These are phyloP conservation scores for Nitzschia sp. DNA, from an alignment of 108 stramenopile species.

Conservation along the genomic window DNA sequence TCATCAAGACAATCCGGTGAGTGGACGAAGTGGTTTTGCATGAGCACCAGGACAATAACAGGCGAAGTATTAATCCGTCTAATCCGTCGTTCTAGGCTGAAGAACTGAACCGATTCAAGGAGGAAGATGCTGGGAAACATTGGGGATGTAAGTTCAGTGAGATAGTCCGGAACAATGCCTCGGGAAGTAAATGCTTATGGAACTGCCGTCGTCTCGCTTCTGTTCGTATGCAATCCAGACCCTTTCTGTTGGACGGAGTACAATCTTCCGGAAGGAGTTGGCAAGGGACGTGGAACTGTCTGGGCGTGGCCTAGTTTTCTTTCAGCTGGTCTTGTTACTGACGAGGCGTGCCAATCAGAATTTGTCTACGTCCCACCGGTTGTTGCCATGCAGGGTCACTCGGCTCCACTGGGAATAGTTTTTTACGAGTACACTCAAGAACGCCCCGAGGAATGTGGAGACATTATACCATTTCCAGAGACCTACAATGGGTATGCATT, in stretches of 20 bases:
- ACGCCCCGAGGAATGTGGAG: slow-evolving; percentile 6
- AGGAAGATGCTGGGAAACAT: slow-evolving; percentile 53
- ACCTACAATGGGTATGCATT: slow-evolving; percentile 70
- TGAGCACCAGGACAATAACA: background rate
- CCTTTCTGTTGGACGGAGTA: slow-evolving; percentile 81
- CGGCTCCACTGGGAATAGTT: slow-evolving; percentile 75
- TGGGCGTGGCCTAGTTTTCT: slow-evolving; percentile 78
- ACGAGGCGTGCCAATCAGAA: slow-evolving; percentile 65
- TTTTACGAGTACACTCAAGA: slow-evolving; percentile 61
- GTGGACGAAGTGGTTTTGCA: background rate
- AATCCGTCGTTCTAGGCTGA: slow-evolving; percentile 30
- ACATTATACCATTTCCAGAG: slow-evolving; percentile 47
- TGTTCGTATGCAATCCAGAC: slow-evolving; percentile 16
- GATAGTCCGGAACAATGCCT: background rate
- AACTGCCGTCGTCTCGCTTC: background rate
- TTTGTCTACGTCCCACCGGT: slow-evolving; percentile 29
- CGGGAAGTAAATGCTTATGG: background rate
- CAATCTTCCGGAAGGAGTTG: slow-evolving; percentile 33
- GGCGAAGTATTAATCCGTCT: background rate
- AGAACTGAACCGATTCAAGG: slow-evolving; percentile 68
- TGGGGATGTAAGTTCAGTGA: slow-evolving; percentile 42
- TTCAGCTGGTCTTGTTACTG: slow-evolving; percentile 35
- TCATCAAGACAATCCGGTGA: slow-evolving; percentile 59
- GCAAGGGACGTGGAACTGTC: slow-evolving; percentile 48
- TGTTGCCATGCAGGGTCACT: slow-evolving; percentile 71